Percentiles rank a stretch among this genome's conserved stretches.
Evolutionary conservation across 129 eudicot species (phyloP).

Genomic region (Flaveria brownii): DNA sequence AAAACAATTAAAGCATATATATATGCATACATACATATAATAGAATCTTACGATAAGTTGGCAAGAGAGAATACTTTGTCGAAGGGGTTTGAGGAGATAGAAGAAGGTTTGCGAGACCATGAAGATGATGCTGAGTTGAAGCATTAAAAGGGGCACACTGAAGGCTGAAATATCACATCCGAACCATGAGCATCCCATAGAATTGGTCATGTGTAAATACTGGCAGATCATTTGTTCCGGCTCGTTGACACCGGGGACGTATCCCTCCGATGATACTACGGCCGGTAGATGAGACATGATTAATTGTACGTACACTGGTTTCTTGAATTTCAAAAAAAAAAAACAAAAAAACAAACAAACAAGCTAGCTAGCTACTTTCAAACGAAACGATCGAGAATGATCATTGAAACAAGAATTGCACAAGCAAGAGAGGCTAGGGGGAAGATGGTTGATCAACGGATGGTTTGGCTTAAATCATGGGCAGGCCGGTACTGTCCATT

Average conservation of each 20-base stretch:
- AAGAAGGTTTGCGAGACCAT: constrained; percentile 31
- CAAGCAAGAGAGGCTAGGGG: constrained; percentile 22
- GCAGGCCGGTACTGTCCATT: constrained; percentile 6
- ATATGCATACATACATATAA: not conserved
- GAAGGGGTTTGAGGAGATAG: constrained; percentile 49
- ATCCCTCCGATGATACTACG: constrained; percentile 37
- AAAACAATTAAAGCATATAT: not conserved
- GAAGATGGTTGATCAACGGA: constrained; percentile 22
- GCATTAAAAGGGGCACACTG: constrained; percentile 42
- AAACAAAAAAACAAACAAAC: too few species aligned
- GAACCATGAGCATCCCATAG: constrained; percentile 44
- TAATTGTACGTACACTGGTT: not conserved
- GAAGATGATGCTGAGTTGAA: constrained; percentile 46
- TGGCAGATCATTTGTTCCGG: constrained; percentile 53
- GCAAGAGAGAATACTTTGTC: constrained; percentile 57
- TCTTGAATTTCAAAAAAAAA: not conserved
- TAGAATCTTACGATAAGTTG: constrained; percentile 63
- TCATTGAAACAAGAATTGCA: not conserved
- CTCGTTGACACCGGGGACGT: constrained; percentile 35
- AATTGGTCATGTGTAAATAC: constrained; percentile 31
- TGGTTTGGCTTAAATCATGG: constrained; percentile 24
- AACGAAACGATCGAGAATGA: not conserved
- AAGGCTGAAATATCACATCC: constrained; percentile 45
- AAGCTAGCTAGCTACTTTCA: not conserved
- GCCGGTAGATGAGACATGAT: constrained; percentile 36